Evolutionary conservation across 176 grass and related monocot species (phyloP), one percentile per base, ranked within the genome.

Genomic region (Juncus inflexus): DNA sequence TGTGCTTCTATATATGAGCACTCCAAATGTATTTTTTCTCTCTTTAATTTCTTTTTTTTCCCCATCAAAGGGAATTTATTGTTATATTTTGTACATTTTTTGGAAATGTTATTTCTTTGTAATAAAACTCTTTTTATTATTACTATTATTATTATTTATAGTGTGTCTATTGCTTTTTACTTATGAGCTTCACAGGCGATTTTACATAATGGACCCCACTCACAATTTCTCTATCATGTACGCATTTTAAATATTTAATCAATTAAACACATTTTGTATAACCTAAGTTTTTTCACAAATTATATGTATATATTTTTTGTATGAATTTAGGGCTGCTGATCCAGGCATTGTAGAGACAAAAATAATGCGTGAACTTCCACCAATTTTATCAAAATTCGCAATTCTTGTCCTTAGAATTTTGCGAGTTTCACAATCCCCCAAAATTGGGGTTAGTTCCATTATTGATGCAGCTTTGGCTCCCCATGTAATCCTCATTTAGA

Each of bases 141-240:
- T n/a, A 36, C 38, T 12, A 43, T 10, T 45, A 51, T 35, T n/a
- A 36, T 42, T 12, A 43, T 10, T 45, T 40, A 52, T 53, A 97
- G 94, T 97, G 74, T 97, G 94, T 79, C 66, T 86, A 77, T 39
- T 92, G 68, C 28, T 99, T 60, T 86, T 89, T 81, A 77, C 94
- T 8, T 92, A 92, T 60, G 94, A 91, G 62, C 85, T 99, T 56
- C 94, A 92, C 83, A 79, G 75, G 47, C 82, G 67, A 52, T 62
- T 90, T 74, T 77, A 82, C 77, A 47, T 47, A 5, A 55, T 71
- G 61, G 55, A 83, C 61, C 45, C 75, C 40, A 60, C 63, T 80
- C 81, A 72, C 84, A 42, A 28, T 9, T 64, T 92, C 42, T 91
- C 85, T 76, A 80, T 89, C 66, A 89, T 80, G 94, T 92, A 90